Conservation (phyloP, 2,329 filamentous ascomycete genomes). For the Fonsecaea erecta region DNA sequence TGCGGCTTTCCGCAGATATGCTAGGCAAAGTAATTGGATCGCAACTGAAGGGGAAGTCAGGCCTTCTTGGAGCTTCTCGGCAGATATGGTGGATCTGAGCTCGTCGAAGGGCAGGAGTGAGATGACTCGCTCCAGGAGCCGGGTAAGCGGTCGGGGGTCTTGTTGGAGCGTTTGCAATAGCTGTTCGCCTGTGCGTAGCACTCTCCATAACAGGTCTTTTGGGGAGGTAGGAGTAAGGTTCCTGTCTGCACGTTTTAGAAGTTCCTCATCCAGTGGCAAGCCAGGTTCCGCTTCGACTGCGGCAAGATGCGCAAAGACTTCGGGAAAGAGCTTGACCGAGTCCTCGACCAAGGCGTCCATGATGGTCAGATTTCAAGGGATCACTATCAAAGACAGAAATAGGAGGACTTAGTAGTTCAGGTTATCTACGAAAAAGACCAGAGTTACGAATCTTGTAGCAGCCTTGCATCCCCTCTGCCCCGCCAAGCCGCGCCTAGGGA, state of each 20-base stretch:
- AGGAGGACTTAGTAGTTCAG: not conserved
- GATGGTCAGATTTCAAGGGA: not conserved
- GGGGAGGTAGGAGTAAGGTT: conserved; percentile 33
- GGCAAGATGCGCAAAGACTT: conserved; percentile 36
- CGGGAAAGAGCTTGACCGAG: conserved; percentile 29
- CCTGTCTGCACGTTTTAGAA: conserved; percentile 35
- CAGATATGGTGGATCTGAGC: conserved; percentile 53
- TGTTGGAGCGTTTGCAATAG: conserved; percentile 52
- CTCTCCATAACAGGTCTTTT: conserved; percentile 31
- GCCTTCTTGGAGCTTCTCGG: conserved; percentile 60
- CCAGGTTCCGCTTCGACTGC: conserved; percentile 28
- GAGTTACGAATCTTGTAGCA: conserved; percentile 13
- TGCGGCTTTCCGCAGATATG: conserved; percentile 62
- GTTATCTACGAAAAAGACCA: conserved; percentile 1
- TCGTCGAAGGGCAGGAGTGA: conserved; percentile 56
- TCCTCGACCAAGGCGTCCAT: conserved; percentile 36
- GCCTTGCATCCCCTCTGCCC: conserved; percentile 11
- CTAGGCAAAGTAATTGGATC: conserved; percentile 62
- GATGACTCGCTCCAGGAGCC: conserved; percentile 57
- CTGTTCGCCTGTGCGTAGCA: conserved; percentile 31
- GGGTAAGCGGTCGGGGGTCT: conserved; percentile 61
- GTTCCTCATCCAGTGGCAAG: conserved; percentile 32
- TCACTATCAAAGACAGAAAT: not conserved
- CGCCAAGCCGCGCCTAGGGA: not conserved
- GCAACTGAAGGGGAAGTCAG: conserved; percentile 56